phyloP scores from a whole-genome alignment of 1,139 yeast species.

The Debaryomycetaceae sp. region DNA sequence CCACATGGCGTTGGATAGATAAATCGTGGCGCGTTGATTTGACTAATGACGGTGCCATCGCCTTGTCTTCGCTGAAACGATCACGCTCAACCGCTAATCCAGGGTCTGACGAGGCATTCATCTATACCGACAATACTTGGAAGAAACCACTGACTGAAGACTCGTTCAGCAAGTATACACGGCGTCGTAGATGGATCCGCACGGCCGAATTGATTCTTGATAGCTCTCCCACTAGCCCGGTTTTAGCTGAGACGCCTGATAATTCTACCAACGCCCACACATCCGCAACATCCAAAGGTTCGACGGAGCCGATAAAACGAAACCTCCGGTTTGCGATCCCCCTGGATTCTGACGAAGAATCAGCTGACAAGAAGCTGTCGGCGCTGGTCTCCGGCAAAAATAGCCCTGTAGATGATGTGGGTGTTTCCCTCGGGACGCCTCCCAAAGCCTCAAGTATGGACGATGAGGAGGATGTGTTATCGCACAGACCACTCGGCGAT shows the following conservation, averaged over 20 bases:
- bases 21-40: conserved; percentile 83
- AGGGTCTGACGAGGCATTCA: conserved; percentile 68
- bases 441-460: too few species aligned
- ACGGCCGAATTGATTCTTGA: conserved; percentile 73
- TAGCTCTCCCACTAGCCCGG: too few species aligned
- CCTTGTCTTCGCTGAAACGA: conserved; percentile 52
- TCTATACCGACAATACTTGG: conserved; percentile 91
- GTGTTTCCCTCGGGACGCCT: too few species aligned
- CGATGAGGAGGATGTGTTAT: too few species aligned
- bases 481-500: too few species aligned
- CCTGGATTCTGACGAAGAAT: background rate
- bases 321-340: background rate
- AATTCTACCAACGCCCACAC: too few species aligned
- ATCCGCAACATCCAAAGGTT: too few species aligned
- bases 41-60: conserved; percentile 79
- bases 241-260: too few species aligned
- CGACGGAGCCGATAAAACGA: background rate
- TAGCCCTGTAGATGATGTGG: too few species aligned
- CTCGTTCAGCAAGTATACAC: conserved; percentile 79
- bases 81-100: conserved; percentile 71
- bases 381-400: background rate
- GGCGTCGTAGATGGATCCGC: conserved; percentile 92
- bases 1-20: conserved; percentile 89
- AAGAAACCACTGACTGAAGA: conserved; percentile 83
- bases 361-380: background rate